These are phyloP conservation scores for Russula abietina DNA, from an alignment of 768 basidiomycete species.

Conservation along the genomic window DNA sequence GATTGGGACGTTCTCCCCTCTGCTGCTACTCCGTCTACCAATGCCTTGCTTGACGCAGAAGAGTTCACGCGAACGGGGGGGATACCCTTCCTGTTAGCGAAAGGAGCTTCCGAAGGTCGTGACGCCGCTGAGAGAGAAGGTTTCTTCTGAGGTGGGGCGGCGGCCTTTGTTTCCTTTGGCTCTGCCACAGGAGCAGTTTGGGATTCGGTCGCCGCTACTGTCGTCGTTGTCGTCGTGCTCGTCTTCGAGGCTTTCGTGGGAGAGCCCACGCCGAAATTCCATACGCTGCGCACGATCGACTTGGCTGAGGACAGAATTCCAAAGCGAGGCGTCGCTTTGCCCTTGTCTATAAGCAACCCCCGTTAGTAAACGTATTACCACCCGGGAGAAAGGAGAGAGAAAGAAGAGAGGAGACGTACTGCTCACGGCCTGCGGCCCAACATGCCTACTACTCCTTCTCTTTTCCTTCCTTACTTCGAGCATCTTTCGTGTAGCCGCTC, in stretches of 20 bases:
- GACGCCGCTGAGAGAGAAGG: slow-evolving; percentile 7
- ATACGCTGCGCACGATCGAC: slow-evolving; percentile 64
- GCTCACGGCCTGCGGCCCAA: slow-evolving; percentile 28
- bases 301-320: slow-evolving; percentile 69
- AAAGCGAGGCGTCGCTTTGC: slow-evolving; percentile 49
- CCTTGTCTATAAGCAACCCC: slow-evolving; percentile 26
- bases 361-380: not conserved
- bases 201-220: slow-evolving; percentile 30
- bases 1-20: slow-evolving; percentile 15
- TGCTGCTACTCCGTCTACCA: slow-evolving; percentile 11
- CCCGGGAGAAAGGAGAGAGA: slow-evolving; percentile 1
- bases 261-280: slow-evolving; percentile 49
- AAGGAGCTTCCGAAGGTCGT: slow-evolving; percentile 8
- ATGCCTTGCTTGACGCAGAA: slow-evolving; percentile 12
- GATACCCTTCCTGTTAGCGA: not conserved
- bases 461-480: slow-evolving; percentile 61
- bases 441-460: slow-evolving; percentile 55
- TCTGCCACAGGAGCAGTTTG: slow-evolving; percentile 8
- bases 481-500: slow-evolving; percentile 55
- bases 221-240: slow-evolving; percentile 23
- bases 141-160: slow-evolving; percentile 12
- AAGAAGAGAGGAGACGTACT: slow-evolving; percentile 14
- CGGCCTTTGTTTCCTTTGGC: slow-evolving; percentile 5
- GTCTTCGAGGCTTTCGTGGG: slow-evolving; percentile 28
- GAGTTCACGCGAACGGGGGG: slow-evolving; percentile 5